Evolutionary conservation across 2,329 filamentous ascomycete genomes (phyloP).

Genomic region (Colletotrichum truncatum): DNA sequence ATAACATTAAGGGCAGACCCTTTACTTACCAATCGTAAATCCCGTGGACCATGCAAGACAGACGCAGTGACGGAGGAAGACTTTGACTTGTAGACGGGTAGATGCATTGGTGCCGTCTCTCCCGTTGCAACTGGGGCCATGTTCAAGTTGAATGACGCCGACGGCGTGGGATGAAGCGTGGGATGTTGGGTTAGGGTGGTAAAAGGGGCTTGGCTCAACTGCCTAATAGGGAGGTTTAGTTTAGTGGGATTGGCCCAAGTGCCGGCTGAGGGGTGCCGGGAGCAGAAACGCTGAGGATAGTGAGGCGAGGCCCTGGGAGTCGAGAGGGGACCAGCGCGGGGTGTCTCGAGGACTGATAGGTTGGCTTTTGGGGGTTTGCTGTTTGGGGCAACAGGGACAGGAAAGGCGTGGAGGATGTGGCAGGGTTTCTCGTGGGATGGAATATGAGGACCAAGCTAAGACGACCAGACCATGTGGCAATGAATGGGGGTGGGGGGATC

Average conservation of each 20-base stretch:
- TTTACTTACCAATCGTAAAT: slow-evolving; percentile 64
- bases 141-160: slow-evolving; percentile 37
- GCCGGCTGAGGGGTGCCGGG: slow-evolving; percentile 18
- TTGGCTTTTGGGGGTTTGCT: slow-evolving; percentile 12
- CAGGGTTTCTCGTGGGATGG: slow-evolving; percentile 35
- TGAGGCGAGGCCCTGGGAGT: slow-evolving; percentile 11
- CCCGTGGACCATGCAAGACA: slow-evolving; percentile 65
- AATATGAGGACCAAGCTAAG: slow-evolving; percentile 8
- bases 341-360: slow-evolving; percentile 27
- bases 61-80: slow-evolving; percentile 59
- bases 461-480: background rate
- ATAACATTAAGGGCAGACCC: slow-evolving; percentile 1
- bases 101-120: slow-evolving; percentile 53
- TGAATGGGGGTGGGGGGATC: background rate
- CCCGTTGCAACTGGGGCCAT: slow-evolving; percentile 62
- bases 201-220: slow-evolving; percentile 30
- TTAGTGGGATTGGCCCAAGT: slow-evolving; percentile 28
- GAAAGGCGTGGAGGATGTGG: slow-evolving; percentile 2
- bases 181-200: slow-evolving; percentile 35
- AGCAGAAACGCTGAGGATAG: slow-evolving; percentile 6
- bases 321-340: slow-evolving; percentile 29
- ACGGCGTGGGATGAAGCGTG: slow-evolving; percentile 45
- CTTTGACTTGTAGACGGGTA: slow-evolving; percentile 51
- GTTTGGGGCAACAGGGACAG: slow-evolving; percentile 13
- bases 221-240: slow-evolving; percentile 30